Evolutionary conservation across 441 rosid genomes (phyloP).

Genomic region (Croton laevigatus): DNA sequence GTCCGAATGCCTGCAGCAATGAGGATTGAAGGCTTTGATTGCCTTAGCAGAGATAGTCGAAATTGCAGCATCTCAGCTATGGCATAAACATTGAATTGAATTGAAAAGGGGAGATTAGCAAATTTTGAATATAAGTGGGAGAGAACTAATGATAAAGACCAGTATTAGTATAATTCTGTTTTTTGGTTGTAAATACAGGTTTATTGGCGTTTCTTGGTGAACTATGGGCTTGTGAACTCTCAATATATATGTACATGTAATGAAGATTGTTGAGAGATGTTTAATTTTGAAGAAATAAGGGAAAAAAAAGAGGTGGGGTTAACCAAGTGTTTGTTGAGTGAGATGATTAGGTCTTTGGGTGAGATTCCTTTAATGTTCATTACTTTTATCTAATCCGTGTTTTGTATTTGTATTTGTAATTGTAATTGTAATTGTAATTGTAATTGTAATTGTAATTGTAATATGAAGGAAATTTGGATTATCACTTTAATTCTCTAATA

Average conservation of each 20-base stretch:
- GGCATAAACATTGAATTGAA: conserved; percentile 30
- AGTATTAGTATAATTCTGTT: background rate
- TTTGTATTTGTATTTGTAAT: conserved; percentile 28
- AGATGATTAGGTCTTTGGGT: conserved; percentile 1
- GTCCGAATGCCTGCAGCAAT: conserved; percentile 50
- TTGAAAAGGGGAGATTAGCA: background rate
- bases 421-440: conserved; percentile 34
- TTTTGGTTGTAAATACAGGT: conserved; percentile 19
- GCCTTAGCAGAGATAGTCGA: conserved; percentile 55
- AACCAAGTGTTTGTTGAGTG: conserved; percentile 1
- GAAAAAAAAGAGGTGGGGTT: conserved; percentile 21
- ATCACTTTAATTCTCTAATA: background rate
- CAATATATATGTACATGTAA: conserved; percentile 22
- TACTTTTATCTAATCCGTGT: conserved; percentile 10
- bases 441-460: conserved; percentile 34
- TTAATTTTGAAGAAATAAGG: conserved; percentile 37
- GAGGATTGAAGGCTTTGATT: conserved; percentile 72
- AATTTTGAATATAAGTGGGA: background rate
- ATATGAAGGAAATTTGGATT: conserved; percentile 18
- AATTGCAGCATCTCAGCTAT: conserved; percentile 62
- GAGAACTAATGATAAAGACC: background rate
- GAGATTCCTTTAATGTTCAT: background rate
- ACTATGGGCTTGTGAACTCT: conserved; percentile 13
- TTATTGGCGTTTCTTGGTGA: conserved; percentile 16
- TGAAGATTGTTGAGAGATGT: conserved; percentile 18